Percentiles rank a stretch among this genome's conserved stretches.
These are phyloP conservation scores for Fusarium azukiicola DNA, from an alignment of 2,329 filamentous ascomycete species.

Conservation along the genomic window DNA sequence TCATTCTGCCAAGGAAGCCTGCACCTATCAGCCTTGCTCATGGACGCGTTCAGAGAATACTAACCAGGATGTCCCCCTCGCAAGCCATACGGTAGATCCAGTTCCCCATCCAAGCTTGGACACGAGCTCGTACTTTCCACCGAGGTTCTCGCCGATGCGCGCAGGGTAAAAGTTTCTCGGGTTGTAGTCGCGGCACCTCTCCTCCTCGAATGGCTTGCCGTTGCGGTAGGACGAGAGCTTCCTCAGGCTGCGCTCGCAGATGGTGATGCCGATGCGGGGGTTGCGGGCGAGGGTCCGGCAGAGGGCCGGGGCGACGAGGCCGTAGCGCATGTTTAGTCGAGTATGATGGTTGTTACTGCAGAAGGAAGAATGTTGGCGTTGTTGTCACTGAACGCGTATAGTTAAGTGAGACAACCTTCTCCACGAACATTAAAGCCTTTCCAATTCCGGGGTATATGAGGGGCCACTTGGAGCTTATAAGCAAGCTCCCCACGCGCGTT, in stretches of 20 bases:
- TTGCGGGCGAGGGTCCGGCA: conserved; percentile 31
- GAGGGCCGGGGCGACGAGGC: conserved; percentile 31
- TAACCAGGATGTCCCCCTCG: conserved; percentile 51
- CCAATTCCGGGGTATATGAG: conserved; percentile 5
- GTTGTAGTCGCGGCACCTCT: conserved; percentile 50
- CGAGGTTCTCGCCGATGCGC: conserved; percentile 58
- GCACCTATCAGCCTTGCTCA: background rate
- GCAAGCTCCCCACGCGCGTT: background rate
- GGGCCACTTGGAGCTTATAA: conserved; percentile 20
- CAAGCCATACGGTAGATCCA: conserved; percentile 65
- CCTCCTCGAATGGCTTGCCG: conserved; percentile 49
- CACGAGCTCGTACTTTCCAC: conserved; percentile 60
- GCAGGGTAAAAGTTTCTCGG: conserved; percentile 58
- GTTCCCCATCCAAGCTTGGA: conserved; percentile 64
- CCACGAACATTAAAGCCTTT: background rate
- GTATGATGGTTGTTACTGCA: background rate
- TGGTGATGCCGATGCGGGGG: conserved; percentile 21
- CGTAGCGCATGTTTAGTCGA: conserved; percentile 37
- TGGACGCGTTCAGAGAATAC: conserved; percentile 27
- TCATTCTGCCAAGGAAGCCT: conserved; percentile 53
- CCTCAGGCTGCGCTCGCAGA: conserved; percentile 22
- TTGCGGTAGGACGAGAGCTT: conserved; percentile 36
- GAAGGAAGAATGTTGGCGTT: background rate
- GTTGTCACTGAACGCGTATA: background rate
- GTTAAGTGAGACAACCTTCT: background rate